These are phyloP conservation scores for Paramecium octaurelia DNA, from an alignment of 73 alveolate species.

Conservation along the genomic window DNA sequence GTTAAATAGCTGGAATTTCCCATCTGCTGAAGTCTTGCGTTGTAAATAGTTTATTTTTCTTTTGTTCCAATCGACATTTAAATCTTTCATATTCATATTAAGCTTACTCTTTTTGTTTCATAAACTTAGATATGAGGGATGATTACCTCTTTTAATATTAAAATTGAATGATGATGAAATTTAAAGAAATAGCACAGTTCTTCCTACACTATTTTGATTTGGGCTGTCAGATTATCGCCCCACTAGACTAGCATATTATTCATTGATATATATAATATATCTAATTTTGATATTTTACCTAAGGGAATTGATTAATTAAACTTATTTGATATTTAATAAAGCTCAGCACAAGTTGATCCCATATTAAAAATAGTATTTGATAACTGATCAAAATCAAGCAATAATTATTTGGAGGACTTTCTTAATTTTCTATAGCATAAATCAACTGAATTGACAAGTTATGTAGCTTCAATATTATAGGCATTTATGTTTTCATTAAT, in stretches of 20 bases:
- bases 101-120: background rate
- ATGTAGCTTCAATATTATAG: background rate
- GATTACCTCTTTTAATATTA: background rate
- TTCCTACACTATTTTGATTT: background rate
- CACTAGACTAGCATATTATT: constrained; percentile 26
- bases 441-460: background rate
- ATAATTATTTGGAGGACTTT: background rate
- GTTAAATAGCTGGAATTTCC: background rate
- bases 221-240: constrained; percentile 14
- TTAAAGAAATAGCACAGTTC: constrained; percentile 5
- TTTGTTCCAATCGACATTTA: background rate
- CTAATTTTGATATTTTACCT: background rate
- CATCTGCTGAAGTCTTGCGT: constrained; percentile 4
- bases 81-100: background rate
- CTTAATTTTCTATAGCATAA: background rate
- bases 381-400: constrained; percentile 34
- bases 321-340: background rate
- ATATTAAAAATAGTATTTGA: constrained; percentile 35
- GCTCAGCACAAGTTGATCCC: constrained; percentile 18
- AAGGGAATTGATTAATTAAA: background rate
- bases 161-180: background rate
- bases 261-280: background rate
- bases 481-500: background rate
- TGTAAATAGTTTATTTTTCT: background rate
- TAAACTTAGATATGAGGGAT: background rate